Percentiles rank a stretch among this genome's conserved stretches.
These are phyloP conservation scores for Pinus tabuliformis DNA, from an alignment of 75 land plant genomes.

Conservation along the genomic window DNA sequence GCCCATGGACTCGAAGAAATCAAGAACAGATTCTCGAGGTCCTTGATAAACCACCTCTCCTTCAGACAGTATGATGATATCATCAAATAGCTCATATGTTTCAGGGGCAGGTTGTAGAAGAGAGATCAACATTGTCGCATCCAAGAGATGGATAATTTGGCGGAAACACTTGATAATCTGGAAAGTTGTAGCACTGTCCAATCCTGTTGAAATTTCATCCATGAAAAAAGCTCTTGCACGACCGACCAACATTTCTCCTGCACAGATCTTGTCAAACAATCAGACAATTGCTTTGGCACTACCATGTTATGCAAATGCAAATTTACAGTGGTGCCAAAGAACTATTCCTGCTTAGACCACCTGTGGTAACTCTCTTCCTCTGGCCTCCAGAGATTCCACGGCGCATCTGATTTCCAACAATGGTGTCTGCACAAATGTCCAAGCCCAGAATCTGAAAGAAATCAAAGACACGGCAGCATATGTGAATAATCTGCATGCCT, in stretches of 20 bases:
- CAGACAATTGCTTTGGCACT: constrained; percentile 24
- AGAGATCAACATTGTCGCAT: constrained; percentile 19
- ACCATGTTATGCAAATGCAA: neutral
- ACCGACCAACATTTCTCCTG: constrained; percentile 42
- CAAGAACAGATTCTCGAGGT: constrained; percentile 53
- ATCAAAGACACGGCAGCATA: constrained; percentile 48
- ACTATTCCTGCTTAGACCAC: constrained; percentile 39
- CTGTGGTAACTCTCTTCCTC: constrained; percentile 76
- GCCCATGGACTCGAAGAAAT: constrained; percentile 31
- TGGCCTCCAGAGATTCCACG: constrained; percentile 89
- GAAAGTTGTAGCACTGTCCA: constrained; percentile 69
- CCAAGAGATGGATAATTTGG: constrained; percentile 22
- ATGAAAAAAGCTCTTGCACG: constrained; percentile 26
- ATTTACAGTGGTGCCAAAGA: neutral
- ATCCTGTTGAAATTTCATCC: constrained; percentile 73
- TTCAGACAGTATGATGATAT: constrained; percentile 67
- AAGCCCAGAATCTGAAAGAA: constrained; percentile 20
- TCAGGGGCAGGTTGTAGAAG: constrained; percentile 43
- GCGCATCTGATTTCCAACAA: constrained; percentile 57
- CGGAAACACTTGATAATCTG: constrained; percentile 54
- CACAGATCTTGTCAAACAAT: neutral
- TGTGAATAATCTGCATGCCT: constrained; percentile 34
- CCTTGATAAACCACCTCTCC: constrained; percentile 74
- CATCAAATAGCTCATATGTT: constrained; percentile 55
- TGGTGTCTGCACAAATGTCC: constrained; percentile 34